A percentile compares a stretch with the other conserved stretches of the same genome.
Evolutionary conservation across 768 basidiomycete genomes (phyloP).

Genomic region (Lentinula guzmanii): DNA sequence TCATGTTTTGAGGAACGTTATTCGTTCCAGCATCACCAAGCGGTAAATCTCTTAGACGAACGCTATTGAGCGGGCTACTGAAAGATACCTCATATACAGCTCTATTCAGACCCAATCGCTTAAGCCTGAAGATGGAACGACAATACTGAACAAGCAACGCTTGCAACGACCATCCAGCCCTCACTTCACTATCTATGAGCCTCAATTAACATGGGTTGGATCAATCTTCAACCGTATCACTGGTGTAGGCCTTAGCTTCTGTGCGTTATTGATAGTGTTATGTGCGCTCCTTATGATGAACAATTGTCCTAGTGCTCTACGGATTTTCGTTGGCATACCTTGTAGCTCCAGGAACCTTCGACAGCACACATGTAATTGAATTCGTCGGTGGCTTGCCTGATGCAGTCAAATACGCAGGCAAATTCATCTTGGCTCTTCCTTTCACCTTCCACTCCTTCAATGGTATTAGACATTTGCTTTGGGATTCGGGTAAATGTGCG

Average conservation of each 20-base stretch:
- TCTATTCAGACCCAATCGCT: slow-evolving; percentile 61
- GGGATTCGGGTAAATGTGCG: slow-evolving; percentile 68
- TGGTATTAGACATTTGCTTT: slow-evolving; percentile 62
- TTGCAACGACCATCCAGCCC: slow-evolving; percentile 86
- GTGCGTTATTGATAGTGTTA: slow-evolving; percentile 36
- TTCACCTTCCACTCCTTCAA: slow-evolving; percentile 71
- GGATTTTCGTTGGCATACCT: slow-evolving; percentile 62
- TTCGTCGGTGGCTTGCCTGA: slow-evolving; percentile 47
- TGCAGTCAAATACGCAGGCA: slow-evolving; percentile 49
- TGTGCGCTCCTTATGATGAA: slow-evolving; percentile 30
- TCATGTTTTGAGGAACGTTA: not conserved
- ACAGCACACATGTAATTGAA: slow-evolving; percentile 56
- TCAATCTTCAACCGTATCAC: slow-evolving; percentile 89
- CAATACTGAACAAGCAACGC: slow-evolving; percentile 85
- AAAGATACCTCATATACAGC: not conserved
- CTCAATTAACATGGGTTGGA: slow-evolving; percentile 83
- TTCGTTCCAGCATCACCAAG: not conserved
- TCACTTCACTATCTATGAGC: slow-evolving; percentile 96
- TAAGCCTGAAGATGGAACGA: slow-evolving; percentile 47
- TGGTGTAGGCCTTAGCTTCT: slow-evolving; percentile 70
- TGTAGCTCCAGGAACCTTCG: slow-evolving; percentile 52
- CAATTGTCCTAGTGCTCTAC: slow-evolving; percentile 71
- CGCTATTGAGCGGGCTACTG: no score
- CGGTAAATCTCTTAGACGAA: not conserved
- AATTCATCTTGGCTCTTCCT: slow-evolving; percentile 54